Conservation (phyloP, 2,329 filamentous ascomycete species). For the Fusarium armeniacum region DNA sequence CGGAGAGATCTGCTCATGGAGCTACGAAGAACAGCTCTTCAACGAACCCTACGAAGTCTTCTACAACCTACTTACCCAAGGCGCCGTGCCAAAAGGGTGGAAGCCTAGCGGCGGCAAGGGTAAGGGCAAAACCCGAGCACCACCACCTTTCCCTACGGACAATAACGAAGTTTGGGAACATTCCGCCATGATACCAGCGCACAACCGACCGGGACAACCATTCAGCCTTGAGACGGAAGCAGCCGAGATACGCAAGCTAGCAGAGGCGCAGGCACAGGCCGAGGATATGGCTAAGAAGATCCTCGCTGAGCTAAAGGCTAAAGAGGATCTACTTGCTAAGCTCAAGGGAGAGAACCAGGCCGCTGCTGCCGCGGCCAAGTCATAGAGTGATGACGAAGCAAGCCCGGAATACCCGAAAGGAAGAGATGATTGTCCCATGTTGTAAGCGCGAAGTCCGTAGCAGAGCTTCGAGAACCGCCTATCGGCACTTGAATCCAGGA, state of each 20-base stretch:
- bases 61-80: constrained; percentile 86
- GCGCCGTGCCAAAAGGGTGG: constrained; percentile 69
- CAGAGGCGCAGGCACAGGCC: constrained; percentile 75
- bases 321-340: constrained; percentile 72
- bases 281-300: constrained; percentile 71
- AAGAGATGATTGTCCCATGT: constrained; percentile 11
- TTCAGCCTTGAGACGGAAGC: constrained; percentile 80
- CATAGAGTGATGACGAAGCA: constrained; percentile 44
- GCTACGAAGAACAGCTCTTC: constrained; percentile 95
- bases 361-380: constrained; percentile 53
- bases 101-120: constrained; percentile 67
- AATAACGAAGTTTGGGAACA: constrained; percentile 71
- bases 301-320: constrained; percentile 72
- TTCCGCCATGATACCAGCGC: constrained; percentile 81
- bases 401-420: constrained; percentile 9
- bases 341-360: constrained; percentile 72
- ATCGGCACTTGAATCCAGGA: neutral
- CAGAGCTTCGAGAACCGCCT: neutral
- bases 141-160: constrained; percentile 56
- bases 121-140: constrained; percentile 60
- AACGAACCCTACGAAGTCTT: constrained; percentile 96
- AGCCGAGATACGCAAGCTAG: constrained; percentile 71
- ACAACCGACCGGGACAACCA: constrained; percentile 75
- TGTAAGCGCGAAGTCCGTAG: neutral
- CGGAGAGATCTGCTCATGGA: constrained; percentile 80